Base-by-base conservation (phyloP, 1,139 yeast species). In the Blastobotrys serpentis region DNA sequence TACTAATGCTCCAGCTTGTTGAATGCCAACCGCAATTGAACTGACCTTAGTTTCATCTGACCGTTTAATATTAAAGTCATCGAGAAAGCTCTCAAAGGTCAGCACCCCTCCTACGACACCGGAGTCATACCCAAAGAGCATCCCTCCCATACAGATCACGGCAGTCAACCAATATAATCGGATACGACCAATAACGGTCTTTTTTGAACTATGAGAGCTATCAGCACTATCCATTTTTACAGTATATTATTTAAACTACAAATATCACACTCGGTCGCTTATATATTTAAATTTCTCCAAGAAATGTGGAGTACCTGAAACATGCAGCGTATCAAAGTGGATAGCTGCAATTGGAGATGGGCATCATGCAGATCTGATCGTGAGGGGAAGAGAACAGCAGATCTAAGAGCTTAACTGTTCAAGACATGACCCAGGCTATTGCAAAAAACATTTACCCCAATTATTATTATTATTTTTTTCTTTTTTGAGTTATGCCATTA, bases 1-100 rank as follows among this genome's bases (percentile, higher is more conserved):
- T 53, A 74, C 73, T 57, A 75, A 74, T 33, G 76, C 74, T 1
- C 76, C 78, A 4, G 74, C 75, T 51, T 76, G 79, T 60, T 74
- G 74, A 33, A 73, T 66, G 8, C 77, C 72, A 37, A 75, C 74
- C 32, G 75, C 63, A 52, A 70, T 73, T 32, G 70, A 62, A 8
- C 64, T 52, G 19, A 63, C 51, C 13, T 14, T 33, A 6, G 58
- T 44, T 2, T 59, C 52, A 26, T 72, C 59, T 18, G 53, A 48
- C 16, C 56, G 50, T 2, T 60, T 45, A 16, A 71, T 56, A 13
- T 69, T 68, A 55, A 74, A 74, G 54, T 67, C 71, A 2, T 55
- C 45, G 34, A 57, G 49, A 57, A 74, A 74, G 22, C 72, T 64
- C 5, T 61, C 60, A 47, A 73, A 62, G 4, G 73, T 68, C 30